A percentile compares a stretch with the other conserved stretches of the same genome.
These are phyloP conservation scores for Colletotrichum destructivum DNA, from an alignment of 2,329 filamentous ascomycete genomes.

Conservation along the genomic window DNA sequence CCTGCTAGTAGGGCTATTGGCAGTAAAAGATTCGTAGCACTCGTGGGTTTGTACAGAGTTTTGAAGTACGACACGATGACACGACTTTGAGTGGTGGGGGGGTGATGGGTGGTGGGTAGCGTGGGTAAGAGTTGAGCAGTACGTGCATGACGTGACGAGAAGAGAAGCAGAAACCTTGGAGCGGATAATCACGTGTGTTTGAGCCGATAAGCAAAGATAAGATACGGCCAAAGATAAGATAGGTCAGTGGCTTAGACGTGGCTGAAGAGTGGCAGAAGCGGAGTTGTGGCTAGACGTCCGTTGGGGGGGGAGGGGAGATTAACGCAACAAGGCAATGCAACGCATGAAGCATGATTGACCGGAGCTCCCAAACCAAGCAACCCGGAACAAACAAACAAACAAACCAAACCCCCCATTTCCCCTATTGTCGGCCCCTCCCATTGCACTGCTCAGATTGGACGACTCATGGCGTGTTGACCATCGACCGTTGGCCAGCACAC, in stretches of 20 bases:
- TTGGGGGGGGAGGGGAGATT: slow-evolving; percentile 4
- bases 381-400: slow-evolving; percentile 22
- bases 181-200: not conserved
- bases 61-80: slow-evolving; percentile 21
- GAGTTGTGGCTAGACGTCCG: slow-evolving; percentile 23
- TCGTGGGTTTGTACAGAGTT: slow-evolving; percentile 10
- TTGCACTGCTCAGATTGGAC: slow-evolving; percentile 20
- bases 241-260: not conserved
- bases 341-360: slow-evolving; percentile 36
- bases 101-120: not conserved
- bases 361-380: slow-evolving; percentile 34
- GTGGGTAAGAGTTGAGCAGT: not conserved
- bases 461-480: slow-evolving; percentile 20
- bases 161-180: not conserved
- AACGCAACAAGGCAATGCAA: not conserved
- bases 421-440: too few relatives aligned
- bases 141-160: not conserved
- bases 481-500: slow-evolving; percentile 3
- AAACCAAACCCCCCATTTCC: not conserved
- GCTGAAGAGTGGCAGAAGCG: not conserved
- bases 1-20: slow-evolving; percentile 10
- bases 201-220: not conserved
- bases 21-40: slow-evolving; percentile 27
- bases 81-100: slow-evolving; percentile 10
- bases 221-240: not conserved